These are phyloP conservation scores for Immersiporthe knoxdaviesiana DNA, from an alignment of 2,329 filamentous ascomycete genomes.

Conservation along the genomic window DNA sequence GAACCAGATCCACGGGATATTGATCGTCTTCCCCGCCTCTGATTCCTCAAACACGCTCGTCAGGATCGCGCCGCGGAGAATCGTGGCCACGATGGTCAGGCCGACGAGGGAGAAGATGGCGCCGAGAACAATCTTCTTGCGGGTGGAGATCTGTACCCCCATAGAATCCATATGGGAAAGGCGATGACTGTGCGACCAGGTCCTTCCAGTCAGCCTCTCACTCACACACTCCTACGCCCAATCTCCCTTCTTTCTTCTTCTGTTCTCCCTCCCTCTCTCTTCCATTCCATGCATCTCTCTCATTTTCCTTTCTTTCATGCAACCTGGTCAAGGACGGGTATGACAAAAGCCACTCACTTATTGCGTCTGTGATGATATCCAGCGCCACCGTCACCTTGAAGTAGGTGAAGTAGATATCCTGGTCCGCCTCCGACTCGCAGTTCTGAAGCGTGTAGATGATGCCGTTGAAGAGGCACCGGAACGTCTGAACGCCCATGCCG, in stretches of 20 bases:
- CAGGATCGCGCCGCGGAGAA: conserved; percentile 24
- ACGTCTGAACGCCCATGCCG: conserved; percentile 25
- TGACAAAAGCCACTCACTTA: conserved; percentile 4
- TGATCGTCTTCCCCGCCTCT: conserved; percentile 21
- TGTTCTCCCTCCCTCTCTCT: not conserved
- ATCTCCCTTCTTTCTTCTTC: no score
- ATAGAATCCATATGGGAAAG: conserved; percentile 27
- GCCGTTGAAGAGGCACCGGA: conserved; percentile 24
- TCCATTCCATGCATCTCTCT: not conserved
- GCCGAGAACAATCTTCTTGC: conserved; percentile 25
- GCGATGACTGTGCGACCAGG: conserved; percentile 19
- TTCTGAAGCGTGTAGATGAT: conserved; percentile 20
- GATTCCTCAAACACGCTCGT: conserved; percentile 26
- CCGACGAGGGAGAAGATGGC: conserved; percentile 29
- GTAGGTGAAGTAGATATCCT: conserved; percentile 27
- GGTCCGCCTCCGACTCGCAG: conserved; percentile 21
- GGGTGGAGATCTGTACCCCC: conserved; percentile 26
- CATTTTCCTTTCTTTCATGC: not conserved
- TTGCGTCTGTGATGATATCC: conserved; percentile 20
- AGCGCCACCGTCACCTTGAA: conserved; percentile 27
- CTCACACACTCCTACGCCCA: no score
- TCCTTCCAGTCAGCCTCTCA: not conserved
- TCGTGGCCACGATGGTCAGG: conserved; percentile 26
- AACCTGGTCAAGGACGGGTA: not conserved
- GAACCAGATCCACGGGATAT: conserved; percentile 30